Evolutionary conservation across 202 grass and related monocot species (phyloP).

Genomic region (Zizania palustris): DNA sequence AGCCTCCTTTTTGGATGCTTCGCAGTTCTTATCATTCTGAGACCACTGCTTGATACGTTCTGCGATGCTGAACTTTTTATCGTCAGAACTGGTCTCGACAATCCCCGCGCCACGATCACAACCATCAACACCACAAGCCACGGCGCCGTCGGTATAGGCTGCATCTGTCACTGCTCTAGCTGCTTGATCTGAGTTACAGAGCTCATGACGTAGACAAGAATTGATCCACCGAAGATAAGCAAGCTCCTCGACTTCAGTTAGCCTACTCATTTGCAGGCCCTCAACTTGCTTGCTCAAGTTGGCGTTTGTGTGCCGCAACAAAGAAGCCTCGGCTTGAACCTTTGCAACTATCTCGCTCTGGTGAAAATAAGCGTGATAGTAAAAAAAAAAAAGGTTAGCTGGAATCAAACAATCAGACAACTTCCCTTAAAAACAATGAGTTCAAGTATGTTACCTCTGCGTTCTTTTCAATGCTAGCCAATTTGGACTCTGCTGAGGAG

Average conservation of each 20-base stretch:
- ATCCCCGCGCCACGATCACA: slow-evolving; percentile 21
- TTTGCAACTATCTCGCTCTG: slow-evolving; percentile 92
- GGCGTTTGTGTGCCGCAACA: slow-evolving; percentile 84
- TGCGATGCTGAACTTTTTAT: slow-evolving; percentile 54
- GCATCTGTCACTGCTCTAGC: slow-evolving; percentile 47
- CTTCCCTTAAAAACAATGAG: slow-evolving; percentile 31
- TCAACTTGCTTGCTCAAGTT: slow-evolving; percentile 96
- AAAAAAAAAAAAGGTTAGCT: slow-evolving; percentile 34
- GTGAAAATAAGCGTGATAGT: slow-evolving; percentile 13
- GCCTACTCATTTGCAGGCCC: slow-evolving; percentile 85
- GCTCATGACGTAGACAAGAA: slow-evolving; percentile 91
- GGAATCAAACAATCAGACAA: slow-evolving; percentile 2
- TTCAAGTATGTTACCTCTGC: slow-evolving; percentile 67
- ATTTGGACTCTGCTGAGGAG: slow-evolving; percentile 89
- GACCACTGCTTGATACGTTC: slow-evolving; percentile 70
- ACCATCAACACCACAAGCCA: slow-evolving; percentile 40
- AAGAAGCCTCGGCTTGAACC: slow-evolving; percentile 89
- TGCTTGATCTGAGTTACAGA: slow-evolving; percentile 85
- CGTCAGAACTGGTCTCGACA: slow-evolving; percentile 42
- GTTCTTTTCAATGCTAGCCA: slow-evolving; percentile 70
- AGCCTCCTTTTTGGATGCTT: slow-evolving; percentile 57
- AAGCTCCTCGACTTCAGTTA: slow-evolving; percentile 98
- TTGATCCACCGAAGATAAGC: slow-evolving; percentile 99
- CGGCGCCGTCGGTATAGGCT: slow-evolving; percentile 35
- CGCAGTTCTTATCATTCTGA: slow-evolving; percentile 56